Evolutionary conservation across 1,284 basidiomycete species (phyloP).

Genomic region (Ustilago vetiveriae): DNA sequence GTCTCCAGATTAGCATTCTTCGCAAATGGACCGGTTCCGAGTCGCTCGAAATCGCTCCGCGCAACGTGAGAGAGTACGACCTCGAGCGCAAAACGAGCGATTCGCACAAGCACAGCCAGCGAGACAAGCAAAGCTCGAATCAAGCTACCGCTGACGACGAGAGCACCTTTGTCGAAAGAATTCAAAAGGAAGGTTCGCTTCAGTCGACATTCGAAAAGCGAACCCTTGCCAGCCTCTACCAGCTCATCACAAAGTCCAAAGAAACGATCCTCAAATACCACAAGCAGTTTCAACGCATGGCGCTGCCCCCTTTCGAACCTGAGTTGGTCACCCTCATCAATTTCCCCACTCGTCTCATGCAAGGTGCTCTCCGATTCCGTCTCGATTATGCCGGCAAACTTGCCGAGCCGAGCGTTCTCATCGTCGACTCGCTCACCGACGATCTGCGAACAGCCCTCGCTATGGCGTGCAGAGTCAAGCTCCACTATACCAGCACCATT

Average conservation of each 20-base stretch:
- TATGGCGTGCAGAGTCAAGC: conserved; percentile 91
- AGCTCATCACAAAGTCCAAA: conserved; percentile 85
- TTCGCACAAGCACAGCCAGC: conserved; percentile 12
- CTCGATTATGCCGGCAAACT: conserved; percentile 90
- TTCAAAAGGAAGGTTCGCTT: conserved; percentile 94
- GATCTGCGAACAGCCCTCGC: conserved; percentile 91
- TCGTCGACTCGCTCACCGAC: conserved; percentile 94
- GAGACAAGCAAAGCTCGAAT: conserved; percentile 10
- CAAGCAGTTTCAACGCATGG: conserved; percentile 79
- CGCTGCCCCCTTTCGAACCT: conserved; percentile 89
- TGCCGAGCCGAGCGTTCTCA: conserved; percentile 78
- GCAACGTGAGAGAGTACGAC: conserved; percentile 9
- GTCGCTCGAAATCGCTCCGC: conserved; percentile 50
- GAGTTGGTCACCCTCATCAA: conserved; percentile 92
- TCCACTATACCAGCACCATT: conserved; percentile 89
- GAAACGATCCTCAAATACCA: conserved; percentile 85
- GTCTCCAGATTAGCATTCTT: conserved; percentile 59
- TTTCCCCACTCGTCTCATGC: conserved; percentile 92
- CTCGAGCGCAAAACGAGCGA: conserved; percentile 11
- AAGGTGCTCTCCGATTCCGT: conserved; percentile 87
- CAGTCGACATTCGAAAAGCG: conserved; percentile 93
- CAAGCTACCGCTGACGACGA: conserved; percentile 39
- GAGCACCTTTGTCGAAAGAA: conserved; percentile 81
- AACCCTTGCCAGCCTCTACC: conserved; percentile 85
- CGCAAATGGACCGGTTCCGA: conserved; percentile 64